phyloP scores from a whole-genome alignment of 2,329 filamentous ascomycete genomes.

The Blastomyces silverae region DNA sequence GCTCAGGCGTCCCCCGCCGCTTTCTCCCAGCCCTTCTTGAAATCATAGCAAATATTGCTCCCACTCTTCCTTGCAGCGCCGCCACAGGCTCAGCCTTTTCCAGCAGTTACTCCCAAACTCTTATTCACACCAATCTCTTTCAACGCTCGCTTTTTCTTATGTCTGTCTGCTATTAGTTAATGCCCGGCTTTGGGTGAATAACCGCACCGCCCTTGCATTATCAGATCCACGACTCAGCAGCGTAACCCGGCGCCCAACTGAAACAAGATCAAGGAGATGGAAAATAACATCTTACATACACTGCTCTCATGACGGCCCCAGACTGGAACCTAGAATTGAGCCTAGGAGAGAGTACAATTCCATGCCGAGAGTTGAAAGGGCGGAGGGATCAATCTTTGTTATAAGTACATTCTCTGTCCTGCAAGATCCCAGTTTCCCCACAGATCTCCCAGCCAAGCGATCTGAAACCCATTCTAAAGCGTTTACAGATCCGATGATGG shows the following conservation, averaged over 20 bases:
- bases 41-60: background rate
- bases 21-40: background rate
- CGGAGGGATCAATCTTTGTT: background rate
- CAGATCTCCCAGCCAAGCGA: slow-evolving; percentile 13
- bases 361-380: background rate
- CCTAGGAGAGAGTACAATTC: slow-evolving; percentile 1
- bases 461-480: slow-evolving; percentile 31
- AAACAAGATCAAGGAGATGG: background rate
- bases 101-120: background rate
- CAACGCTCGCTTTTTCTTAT: background rate
- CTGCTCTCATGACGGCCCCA: background rate
- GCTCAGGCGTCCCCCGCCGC: background rate
- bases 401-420: background rate
- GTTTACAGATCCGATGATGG: slow-evolving; percentile 29
- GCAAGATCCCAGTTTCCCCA: background rate
- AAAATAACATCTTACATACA: background rate
- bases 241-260: background rate
- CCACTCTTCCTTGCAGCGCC: no score
- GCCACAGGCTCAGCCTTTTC: no score
- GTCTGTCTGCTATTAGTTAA: background rate
- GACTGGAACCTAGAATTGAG: background rate
- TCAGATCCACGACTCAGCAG: background rate
- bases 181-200: background rate
- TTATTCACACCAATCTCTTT: background rate
- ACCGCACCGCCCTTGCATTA: background rate